A percentile compares a stretch with the other conserved stretches of the same genome.
phyloP scores from a whole-genome alignment of 108 stramenopile genomes.

The Parietichytrium sp. region DNA sequence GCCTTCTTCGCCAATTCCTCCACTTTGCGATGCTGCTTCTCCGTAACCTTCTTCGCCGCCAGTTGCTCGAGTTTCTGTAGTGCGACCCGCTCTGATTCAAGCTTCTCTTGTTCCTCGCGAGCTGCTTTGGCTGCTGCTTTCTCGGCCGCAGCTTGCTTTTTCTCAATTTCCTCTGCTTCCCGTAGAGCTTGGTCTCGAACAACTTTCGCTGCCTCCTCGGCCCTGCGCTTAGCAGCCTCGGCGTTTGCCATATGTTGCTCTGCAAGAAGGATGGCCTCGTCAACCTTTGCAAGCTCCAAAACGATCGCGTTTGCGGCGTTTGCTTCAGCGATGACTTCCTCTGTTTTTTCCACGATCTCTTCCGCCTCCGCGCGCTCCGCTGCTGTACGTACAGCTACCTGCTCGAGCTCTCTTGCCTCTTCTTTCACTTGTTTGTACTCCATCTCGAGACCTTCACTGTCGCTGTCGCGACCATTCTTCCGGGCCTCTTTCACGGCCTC shows the following conservation, averaged over 20 bases:
- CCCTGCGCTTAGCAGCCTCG: background rate
- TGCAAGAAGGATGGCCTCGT: conserved; percentile 16
- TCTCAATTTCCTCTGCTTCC: background rate
- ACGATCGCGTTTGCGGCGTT: conserved; percentile 29
- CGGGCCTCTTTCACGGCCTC: background rate
- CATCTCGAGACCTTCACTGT: background rate
- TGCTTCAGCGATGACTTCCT: conserved; percentile 3
- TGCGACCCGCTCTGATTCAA: background rate
- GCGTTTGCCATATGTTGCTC: conserved; percentile 20
- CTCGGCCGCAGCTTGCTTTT: background rate
- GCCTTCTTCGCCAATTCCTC: conserved; percentile 17
- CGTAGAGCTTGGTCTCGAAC: conserved; percentile 17
- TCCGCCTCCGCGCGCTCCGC: conserved; percentile 72
- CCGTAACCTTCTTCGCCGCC: conserved; percentile 18
- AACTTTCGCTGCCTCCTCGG: background rate
- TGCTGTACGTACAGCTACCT: background rate
- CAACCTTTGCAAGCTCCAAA: conserved; percentile 14
- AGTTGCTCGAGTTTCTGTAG: conserved; percentile 1
- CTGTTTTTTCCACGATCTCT: conserved; percentile 70
- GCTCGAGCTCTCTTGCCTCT: background rate
- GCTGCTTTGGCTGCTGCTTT: background rate
- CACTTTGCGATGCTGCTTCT: conserved; percentile 12
- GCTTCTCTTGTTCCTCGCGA: background rate
- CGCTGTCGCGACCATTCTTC: background rate
- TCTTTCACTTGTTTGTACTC: background rate